Conservation (phyloP, 495 filamentous ascomycete species). For the Neurospora sp. region DNA sequence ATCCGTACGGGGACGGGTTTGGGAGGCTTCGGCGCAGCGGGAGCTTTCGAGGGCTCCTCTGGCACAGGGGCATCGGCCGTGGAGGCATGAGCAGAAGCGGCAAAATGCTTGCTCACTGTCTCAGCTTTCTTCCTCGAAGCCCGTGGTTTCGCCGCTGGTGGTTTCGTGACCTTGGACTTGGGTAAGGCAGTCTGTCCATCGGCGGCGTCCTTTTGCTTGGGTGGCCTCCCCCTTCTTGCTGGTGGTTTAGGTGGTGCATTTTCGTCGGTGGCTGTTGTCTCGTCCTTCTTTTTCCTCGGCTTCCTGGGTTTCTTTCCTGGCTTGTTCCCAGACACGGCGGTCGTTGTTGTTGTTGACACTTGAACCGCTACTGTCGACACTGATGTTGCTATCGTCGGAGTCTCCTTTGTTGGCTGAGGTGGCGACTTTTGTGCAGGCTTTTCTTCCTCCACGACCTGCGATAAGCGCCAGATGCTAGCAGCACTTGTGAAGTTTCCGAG, state of each 20-base stretch:
- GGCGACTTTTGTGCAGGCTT: background rate
- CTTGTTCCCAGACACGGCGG: background rate
- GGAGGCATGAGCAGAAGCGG: background rate
- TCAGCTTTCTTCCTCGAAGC: constrained; percentile 15
- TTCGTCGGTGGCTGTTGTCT: background rate
- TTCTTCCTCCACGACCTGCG: constrained; percentile 1
- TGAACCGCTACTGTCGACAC: background rate
- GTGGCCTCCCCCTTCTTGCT: background rate
- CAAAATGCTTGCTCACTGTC: constrained; percentile 29
- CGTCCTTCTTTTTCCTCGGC: background rate
- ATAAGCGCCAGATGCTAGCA: constrained; percentile 19
- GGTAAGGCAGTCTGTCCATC: constrained; percentile 21
- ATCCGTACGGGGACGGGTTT: constrained; percentile 1
- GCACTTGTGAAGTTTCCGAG: constrained; percentile 30
- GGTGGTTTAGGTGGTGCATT: constrained; percentile 1
- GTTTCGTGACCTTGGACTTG: constrained; percentile 25
- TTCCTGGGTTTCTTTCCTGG: constrained; percentile 4
- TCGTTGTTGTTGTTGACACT: background rate
- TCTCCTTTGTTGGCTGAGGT: background rate
- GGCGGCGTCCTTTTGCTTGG: constrained; percentile 7
- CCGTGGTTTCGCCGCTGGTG: constrained; percentile 18
- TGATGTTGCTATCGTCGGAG: background rate
- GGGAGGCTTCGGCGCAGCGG: background rate
- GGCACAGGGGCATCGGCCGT: background rate
- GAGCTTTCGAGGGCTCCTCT: constrained; percentile 1